Evolutionary conservation across 2,329 filamentous ascomycete species (phyloP), one percentile per base, ranked within the genome.

Genomic region (Cladosporium sp.): DNA sequence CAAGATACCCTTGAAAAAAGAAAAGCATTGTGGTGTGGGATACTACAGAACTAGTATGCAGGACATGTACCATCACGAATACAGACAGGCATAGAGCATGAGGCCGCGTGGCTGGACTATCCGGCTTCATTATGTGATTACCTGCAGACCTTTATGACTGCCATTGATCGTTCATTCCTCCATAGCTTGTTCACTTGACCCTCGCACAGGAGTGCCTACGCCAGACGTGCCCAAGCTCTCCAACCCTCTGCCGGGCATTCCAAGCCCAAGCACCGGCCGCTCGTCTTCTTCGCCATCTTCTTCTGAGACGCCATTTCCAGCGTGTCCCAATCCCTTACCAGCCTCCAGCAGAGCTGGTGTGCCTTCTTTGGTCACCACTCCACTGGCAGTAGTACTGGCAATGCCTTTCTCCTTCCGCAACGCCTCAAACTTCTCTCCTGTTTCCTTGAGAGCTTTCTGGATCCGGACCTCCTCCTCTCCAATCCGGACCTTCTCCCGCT

Each of bases 361-460:
- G 8, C 57, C 49, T 43, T 62, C 58, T 28, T 59, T 57, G 13
- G 57, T 60, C 23, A 32, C 61, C 16, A 48, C 51, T 32, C 43
- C 58, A 30, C 58, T 61, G 10, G 28, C 54, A n/a, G 23, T 61
- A 18, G 32, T 53, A 32, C 53, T 58, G 7, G 34, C 65, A 54
- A 82, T 75, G 5, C 82, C 82, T 3, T 79, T 78, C 67, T 84
- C 82, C 43, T 74, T 78, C 64, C 84, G 84, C 65, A 89, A 73
- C 63, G 81, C 83, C 71, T 89, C 84, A 74, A 90, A 92, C 68
- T 86, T 84, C 67, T 91, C 88, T 0, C 91, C 93, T 0, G 92
- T 91, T 75, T 95, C 89, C 74, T 92, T 89, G 61, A 98, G 80
- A 63, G 96, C 80, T 23, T 85, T 84, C 77, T 97, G 93, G 0